Conservation (phyloP, 2,329 filamentous ascomycete species). For the Epichloe brachyelytri region DNA sequence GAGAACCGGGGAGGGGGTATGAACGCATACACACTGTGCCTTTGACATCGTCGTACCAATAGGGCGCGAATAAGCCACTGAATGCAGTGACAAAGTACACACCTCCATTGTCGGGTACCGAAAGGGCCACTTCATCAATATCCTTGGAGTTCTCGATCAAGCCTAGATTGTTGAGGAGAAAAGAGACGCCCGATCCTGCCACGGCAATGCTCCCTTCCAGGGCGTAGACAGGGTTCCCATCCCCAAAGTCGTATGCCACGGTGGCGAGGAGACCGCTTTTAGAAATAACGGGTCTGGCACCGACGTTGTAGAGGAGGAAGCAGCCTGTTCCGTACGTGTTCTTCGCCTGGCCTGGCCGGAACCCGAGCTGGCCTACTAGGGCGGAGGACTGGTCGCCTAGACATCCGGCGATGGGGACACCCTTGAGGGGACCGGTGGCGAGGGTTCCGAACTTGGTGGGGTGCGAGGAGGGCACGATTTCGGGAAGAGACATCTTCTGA, state of each 20-base stretch:
- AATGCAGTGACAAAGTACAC: conserved; percentile 84
- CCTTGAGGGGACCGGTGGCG: conserved; percentile 30
- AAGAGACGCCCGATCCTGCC: conserved; percentile 69
- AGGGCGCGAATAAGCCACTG: conserved; percentile 79
- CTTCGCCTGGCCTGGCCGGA: conserved; percentile 70
- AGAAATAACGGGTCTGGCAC: conserved; percentile 73
- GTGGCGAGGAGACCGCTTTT: conserved; percentile 74
- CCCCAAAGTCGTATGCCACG: conserved; percentile 70
- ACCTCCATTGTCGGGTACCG: conserved; percentile 61
- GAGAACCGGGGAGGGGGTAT: conserved; percentile 6
- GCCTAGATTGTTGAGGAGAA: conserved; percentile 49
- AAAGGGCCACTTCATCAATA: conserved; percentile 37
- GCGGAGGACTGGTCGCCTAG: conserved; percentile 80
- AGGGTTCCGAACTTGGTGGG: too few relatives aligned
- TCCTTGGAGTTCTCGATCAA: conserved; percentile 40
- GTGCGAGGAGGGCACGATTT: too few relatives aligned
- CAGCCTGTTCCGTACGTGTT: conserved; percentile 88
- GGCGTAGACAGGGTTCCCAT: conserved; percentile 56
- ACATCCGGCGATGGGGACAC: conserved; percentile 66
- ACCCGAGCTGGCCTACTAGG: conserved; percentile 74
- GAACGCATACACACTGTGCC: conserved; percentile 58
- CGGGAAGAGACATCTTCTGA: too few relatives aligned
- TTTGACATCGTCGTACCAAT: conserved; percentile 89
- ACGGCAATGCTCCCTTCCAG: conserved; percentile 77
- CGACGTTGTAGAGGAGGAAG: conserved; percentile 83